phyloP scores from a whole-genome alignment of 225 moss, liverwort and hornwort species.

The Climacium dendroides region DNA sequence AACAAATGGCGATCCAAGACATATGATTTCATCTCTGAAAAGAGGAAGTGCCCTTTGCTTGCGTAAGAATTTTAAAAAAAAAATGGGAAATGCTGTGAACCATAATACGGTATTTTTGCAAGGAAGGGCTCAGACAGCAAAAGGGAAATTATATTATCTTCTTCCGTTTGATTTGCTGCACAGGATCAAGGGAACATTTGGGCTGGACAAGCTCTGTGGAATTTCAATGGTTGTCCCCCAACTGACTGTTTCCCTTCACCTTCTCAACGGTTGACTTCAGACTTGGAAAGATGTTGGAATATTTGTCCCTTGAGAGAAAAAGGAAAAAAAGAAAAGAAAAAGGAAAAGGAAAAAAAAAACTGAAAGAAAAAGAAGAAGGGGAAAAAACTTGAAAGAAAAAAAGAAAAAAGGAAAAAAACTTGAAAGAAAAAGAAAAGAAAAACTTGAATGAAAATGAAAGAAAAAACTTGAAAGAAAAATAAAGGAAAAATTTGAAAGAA shows the following conservation, averaged over 20 bases:
- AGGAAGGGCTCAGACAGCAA: background rate
- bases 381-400: too few relatives aligned
- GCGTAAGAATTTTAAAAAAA: too few relatives aligned
- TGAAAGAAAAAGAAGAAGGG: rapidly evolving
- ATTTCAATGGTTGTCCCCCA: background rate
- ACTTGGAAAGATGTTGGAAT: background rate
- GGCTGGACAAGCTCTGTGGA: background rate
- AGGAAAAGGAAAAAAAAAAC: too few relatives aligned
- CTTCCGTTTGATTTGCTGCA: background rate
- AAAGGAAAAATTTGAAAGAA: too few relatives aligned
- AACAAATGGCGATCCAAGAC: too few relatives aligned
- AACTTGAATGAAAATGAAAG: too few relatives aligned
- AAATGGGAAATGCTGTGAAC: background rate
- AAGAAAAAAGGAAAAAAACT: too few relatives aligned
- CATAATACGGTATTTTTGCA: background rate
- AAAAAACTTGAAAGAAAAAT: too few relatives aligned
- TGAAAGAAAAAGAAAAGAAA: too few relatives aligned
- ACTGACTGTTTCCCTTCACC: background rate
- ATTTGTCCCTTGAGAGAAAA: background rate
- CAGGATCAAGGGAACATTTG: background rate
- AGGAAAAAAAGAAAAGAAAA: too few relatives aligned
- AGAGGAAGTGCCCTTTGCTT: too few relatives aligned
- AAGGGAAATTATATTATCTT: background rate
- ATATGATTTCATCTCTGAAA: too few relatives aligned
- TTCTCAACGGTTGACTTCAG: background rate